A percentile compares a stretch with the other conserved stretches of the same genome.
phyloP scores from a whole-genome alignment of 805 yeast species.

The Hanseniaspora lachancei region DNA sequence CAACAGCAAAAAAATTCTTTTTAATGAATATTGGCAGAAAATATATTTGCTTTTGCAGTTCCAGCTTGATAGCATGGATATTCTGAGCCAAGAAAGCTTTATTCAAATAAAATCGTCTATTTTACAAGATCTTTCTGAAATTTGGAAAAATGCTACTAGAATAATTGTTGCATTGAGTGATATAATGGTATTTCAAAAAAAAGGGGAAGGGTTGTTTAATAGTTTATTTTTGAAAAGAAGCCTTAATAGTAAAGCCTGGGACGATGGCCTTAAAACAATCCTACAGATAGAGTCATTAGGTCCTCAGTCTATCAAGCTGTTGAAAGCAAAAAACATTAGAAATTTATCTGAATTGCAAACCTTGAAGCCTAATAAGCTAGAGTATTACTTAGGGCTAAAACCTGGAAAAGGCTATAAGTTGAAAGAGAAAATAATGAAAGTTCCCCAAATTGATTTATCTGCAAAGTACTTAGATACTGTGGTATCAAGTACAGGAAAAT shows the following conservation, averaged over 20 bases:
- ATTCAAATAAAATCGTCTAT: constrained; percentile 30
- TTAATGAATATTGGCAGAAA: constrained; percentile 28
- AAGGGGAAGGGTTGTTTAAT: constrained; percentile 31
- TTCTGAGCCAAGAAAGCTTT: constrained; percentile 34
- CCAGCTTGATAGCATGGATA: constrained; percentile 39
- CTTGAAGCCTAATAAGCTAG: constrained; percentile 28
- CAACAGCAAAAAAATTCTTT: constrained; percentile 20
- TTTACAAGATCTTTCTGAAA: constrained; percentile 32
- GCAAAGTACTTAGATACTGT: neutral
- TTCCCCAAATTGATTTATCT: constrained; percentile 30
- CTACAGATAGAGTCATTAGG: constrained; percentile 39
- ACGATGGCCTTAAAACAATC: constrained; percentile 33
- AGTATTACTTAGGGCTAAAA: constrained; percentile 30
- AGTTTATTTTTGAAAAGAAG: constrained; percentile 31
- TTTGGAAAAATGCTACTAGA: constrained; percentile 33
- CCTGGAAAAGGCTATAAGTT: constrained; percentile 33
- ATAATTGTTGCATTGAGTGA: constrained; percentile 35
- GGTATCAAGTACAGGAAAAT: neutral
- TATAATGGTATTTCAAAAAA: constrained; percentile 30
- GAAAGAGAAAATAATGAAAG: constrained; percentile 22
- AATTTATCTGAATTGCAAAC: constrained; percentile 24
- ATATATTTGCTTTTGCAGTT: constrained; percentile 34
- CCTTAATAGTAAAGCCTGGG: constrained; percentile 39
- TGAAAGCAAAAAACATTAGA: constrained; percentile 28
- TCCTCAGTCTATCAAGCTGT: constrained; percentile 28